phyloP scores from a whole-genome alignment of 768 basidiomycete species.

The Suillus cothurnatus region DNA sequence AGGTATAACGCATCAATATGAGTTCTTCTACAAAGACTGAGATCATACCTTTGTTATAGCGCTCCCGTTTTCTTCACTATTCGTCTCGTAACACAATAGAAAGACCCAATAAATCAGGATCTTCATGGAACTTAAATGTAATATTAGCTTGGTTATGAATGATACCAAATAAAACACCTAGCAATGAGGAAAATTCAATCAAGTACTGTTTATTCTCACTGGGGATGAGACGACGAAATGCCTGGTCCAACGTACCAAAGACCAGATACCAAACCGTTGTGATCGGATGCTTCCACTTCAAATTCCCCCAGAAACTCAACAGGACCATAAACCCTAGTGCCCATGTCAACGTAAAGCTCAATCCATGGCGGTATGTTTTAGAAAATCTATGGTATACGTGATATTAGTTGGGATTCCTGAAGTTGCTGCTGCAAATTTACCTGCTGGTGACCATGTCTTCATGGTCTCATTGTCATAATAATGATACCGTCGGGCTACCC shows the following conservation, averaged over 20 bases:
- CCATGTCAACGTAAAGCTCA: background rate
- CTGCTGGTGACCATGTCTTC: background rate
- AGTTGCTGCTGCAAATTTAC: background rate
- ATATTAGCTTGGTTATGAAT: background rate
- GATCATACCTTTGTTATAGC: no score
- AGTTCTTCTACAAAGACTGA: no score
- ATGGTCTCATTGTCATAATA: fast-evolving
- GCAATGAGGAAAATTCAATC: background rate
- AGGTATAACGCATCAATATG: no score
- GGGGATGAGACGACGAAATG: background rate
- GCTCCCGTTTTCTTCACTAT: no score
- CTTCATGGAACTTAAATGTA: background rate
- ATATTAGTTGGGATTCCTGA: no score
- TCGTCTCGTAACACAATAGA: no score
- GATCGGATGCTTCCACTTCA: background rate
- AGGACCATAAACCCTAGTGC: background rate
- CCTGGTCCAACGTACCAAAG: no score
- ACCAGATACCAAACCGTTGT: no score
- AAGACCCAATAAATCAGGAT: no score
- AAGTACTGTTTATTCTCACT: background rate
- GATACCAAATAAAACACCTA: background rate
- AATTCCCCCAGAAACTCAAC: background rate
- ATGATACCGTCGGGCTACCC: no score
- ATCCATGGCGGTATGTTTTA: no score
- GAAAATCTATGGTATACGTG: background rate